Evolutionary conservation across 2,329 filamentous ascomycete species (phyloP).

Genomic region (Parascedosporium putredinis): DNA sequence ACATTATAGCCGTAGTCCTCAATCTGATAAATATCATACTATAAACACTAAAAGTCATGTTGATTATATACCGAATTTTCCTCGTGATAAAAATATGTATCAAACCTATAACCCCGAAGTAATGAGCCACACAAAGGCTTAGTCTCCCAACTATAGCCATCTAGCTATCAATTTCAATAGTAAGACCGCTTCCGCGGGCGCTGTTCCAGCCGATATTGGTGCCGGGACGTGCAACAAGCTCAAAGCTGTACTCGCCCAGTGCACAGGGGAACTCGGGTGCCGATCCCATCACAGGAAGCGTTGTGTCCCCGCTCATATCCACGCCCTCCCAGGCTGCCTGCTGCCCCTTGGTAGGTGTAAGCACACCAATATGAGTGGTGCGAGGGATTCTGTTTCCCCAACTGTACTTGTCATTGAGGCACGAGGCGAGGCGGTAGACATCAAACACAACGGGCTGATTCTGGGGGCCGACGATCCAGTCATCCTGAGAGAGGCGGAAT

Average conservation of each 20-base stretch:
- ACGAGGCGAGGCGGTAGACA: background rate
- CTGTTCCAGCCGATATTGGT: slow-evolving; percentile 4
- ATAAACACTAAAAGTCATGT: no score
- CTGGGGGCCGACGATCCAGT: slow-evolving; percentile 1
- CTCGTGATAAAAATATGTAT: no score
- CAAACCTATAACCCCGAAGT: no score
- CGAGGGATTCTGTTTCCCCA: background rate
- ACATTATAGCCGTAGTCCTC: no score
- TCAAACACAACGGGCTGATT: background rate
- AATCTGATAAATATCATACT: no score
- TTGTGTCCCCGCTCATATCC: slow-evolving; percentile 1
- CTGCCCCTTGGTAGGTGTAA: slow-evolving; percentile 1
- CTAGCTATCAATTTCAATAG: background rate
- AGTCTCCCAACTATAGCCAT: no score
- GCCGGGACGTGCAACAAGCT: slow-evolving; percentile 1
- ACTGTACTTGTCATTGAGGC: slow-evolving; percentile 3
- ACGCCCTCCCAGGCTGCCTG: background rate
- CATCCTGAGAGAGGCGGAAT: slow-evolving; percentile 6
- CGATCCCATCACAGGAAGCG: background rate
- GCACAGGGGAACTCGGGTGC: slow-evolving; percentile 1
- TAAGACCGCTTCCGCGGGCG: slow-evolving; percentile 1
- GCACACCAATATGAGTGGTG: background rate
- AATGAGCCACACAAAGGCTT: no score
- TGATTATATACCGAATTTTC: no score
- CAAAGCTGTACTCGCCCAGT: slow-evolving; percentile 2